Evolutionary conservation across 116 monocot species (phyloP).

Genomic region (Cymodocea nodosa): DNA sequence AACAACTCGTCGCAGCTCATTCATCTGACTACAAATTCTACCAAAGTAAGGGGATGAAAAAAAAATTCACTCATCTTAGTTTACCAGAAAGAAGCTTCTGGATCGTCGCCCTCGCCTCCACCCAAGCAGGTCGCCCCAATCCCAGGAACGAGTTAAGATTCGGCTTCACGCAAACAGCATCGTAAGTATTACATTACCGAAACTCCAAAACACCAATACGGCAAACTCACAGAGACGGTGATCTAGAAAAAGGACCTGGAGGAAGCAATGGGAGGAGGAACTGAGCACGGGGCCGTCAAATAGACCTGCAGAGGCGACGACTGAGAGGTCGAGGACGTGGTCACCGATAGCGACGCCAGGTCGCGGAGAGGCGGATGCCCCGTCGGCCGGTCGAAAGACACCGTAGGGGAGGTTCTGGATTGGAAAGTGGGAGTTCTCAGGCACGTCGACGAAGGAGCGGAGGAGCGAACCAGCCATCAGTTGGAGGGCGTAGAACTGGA

Average conservation of each 20-base stretch:
- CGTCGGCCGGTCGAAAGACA: slow-evolving; percentile 45
- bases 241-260: slow-evolving; percentile 28
- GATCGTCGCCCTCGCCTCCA: slow-evolving; percentile 62
- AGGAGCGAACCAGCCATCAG: slow-evolving; percentile 3
- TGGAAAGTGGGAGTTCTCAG: slow-evolving; percentile 75
- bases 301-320: slow-evolving; percentile 59
- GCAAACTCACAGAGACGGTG: background rate
- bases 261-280: slow-evolving; percentile 49
- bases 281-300: slow-evolving; percentile 49
- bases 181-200: background rate
- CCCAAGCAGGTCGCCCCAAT: slow-evolving; percentile 90
- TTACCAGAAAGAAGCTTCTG: slow-evolving; percentile 85
- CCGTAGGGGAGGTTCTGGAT: slow-evolving; percentile 92
- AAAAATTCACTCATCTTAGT: background rate
- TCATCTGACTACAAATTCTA: background rate
- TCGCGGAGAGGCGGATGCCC: slow-evolving; percentile 16
- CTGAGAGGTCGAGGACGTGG: slow-evolving; percentile 75
- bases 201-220: background rate
- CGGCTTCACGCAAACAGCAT: background rate
- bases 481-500: background rate
- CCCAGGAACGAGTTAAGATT: slow-evolving; percentile 65
- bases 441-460: slow-evolving; percentile 70
- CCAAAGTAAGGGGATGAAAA: background rate
- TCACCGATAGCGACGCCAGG: slow-evolving; percentile 91
- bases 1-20: background rate